These are phyloP conservation scores for Xylariaceae sp. DNA, from an alignment of 2,329 filamentous ascomycete species.

Conservation along the genomic window DNA sequence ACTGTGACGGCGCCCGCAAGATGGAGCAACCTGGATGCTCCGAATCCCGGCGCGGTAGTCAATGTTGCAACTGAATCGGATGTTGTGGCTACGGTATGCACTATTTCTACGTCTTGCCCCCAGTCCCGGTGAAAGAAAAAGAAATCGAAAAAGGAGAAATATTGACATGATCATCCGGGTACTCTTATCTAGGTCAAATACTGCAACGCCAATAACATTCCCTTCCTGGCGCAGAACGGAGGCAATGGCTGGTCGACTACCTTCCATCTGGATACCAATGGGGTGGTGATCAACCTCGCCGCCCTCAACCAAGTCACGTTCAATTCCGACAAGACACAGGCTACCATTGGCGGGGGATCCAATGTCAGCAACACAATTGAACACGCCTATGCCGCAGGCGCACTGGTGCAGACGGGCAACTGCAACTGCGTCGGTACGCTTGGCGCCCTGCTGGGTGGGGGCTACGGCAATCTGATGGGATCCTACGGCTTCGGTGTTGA, in stretches of 20 bases:
- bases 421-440: constrained; percentile 16
- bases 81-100: constrained; percentile 12
- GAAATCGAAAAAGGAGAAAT: not conserved
- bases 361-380: constrained; percentile 9
- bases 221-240: constrained; percentile 16
- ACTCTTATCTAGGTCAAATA: constrained; percentile 9
- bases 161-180: not conserved
- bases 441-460: constrained; percentile 16
- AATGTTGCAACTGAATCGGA: constrained; percentile 18
- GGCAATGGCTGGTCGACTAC: constrained; percentile 16
- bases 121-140: not conserved
- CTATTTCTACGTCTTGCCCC: not conserved
- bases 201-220: constrained; percentile 7
- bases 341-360: constrained; percentile 13
- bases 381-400: constrained; percentile 2
- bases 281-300: constrained; percentile 14
- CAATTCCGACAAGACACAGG: constrained; percentile 9
- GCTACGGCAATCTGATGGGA: constrained; percentile 11
- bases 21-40: constrained; percentile 20
- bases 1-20: constrained; percentile 9
- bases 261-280: constrained; percentile 6
- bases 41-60: constrained; percentile 19
- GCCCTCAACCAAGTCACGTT: constrained; percentile 12
- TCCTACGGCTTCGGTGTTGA: constrained; percentile 14
- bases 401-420: constrained; percentile 15